These are phyloP conservation scores for Ramichloridium luteum DNA, from an alignment of 2,329 filamentous ascomycete species.

Conservation along the genomic window DNA sequence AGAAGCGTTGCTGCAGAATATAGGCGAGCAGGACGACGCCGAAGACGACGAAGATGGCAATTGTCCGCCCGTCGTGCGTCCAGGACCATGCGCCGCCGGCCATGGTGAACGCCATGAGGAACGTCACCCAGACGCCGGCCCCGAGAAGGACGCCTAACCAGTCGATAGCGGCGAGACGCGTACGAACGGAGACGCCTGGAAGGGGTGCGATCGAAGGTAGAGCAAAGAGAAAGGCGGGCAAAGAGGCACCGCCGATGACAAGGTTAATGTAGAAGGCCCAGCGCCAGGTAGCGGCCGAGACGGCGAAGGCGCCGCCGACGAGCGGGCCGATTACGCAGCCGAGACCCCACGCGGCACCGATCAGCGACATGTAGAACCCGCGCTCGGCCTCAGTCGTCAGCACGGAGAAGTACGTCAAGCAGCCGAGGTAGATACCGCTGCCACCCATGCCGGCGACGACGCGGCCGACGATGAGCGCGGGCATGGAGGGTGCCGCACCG, in stretches of 20 bases:
- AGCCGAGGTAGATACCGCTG: conserved; percentile 6
- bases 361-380: conserved; percentile 5
- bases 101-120: conserved; percentile 40
- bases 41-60: conserved; percentile 38
- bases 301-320: conserved; percentile 22
- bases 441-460: conserved; percentile 35
- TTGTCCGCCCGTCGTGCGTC: conserved; percentile 29
- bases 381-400: conserved; percentile 7
- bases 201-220: conserved; percentile 18
- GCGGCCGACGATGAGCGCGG: conserved; percentile 23
- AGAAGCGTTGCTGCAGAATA: conserved; percentile 33
- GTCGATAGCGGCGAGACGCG: conserved; percentile 28
- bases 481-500: conserved; percentile 23
- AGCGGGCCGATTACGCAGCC: conserved; percentile 22
- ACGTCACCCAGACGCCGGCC: conserved; percentile 28
- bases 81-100: conserved; percentile 40
- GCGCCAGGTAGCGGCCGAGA: conserved; percentile 19
- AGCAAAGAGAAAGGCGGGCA: conserved; percentile 36
- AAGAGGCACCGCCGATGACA: conserved; percentile 30
- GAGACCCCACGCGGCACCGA: conserved; percentile 18
- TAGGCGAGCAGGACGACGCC: conserved; percentile 35
- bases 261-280: conserved; percentile 37
- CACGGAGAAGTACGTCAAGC: conserved; percentile 5
- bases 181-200: conserved; percentile 1
- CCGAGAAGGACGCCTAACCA: conserved; percentile 36